A percentile compares a stretch with the other conserved stretches of the same genome.
Conservation (phyloP, 2,329 filamentous ascomycete species). For the Fusarium secorum region DNA sequence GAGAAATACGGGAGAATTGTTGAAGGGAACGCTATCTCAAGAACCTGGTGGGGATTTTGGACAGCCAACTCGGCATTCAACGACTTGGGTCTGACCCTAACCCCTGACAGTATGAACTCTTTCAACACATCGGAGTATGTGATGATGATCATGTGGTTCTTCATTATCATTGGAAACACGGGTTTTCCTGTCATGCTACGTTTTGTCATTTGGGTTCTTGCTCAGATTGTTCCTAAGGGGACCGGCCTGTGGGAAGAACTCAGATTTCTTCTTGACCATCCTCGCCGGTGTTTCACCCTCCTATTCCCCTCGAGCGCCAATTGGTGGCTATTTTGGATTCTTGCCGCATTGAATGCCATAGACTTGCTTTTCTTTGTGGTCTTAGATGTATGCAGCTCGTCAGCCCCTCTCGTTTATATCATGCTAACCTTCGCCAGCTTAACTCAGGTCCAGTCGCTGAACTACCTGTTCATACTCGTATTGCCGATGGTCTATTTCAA, state of each 20-base stretch:
- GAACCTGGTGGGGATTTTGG: conserved; percentile 92
- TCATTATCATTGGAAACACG: conserved; percentile 95
- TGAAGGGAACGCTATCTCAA: conserved; percentile 65
- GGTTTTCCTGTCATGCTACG: conserved; percentile 95
- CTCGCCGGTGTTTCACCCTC: conserved; percentile 93
- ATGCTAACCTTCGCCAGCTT: conserved; percentile 59
- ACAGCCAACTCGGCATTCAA: conserved; percentile 89
- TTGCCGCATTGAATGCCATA: conserved; percentile 81
- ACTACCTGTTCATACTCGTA: conserved; percentile 75
- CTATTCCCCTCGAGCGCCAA: conserved; percentile 89
- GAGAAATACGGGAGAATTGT: conserved; percentile 71
- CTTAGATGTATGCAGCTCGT: conserved; percentile 72
- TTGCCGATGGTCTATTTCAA: conserved; percentile 90
- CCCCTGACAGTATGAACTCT: conserved; percentile 90
- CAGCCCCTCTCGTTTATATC: background rate
- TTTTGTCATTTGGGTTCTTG: conserved; percentile 86
- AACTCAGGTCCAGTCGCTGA: conserved; percentile 73
- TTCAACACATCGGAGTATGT: conserved; percentile 81
- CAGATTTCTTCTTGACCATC: conserved; percentile 90
- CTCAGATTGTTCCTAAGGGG: conserved; percentile 68
- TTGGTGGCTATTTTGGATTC: conserved; percentile 93
- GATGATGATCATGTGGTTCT: conserved; percentile 79
- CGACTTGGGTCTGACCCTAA: conserved; percentile 92
- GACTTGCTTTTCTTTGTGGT: conserved; percentile 93
- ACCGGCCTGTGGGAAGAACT: conserved; percentile 89